Percentiles rank a stretch among this genome's conserved stretches.
These are phyloP conservation scores for Exophiala lecanii-corni DNA, from an alignment of 2,329 filamentous ascomycete genomes.

Conservation along the genomic window DNA sequence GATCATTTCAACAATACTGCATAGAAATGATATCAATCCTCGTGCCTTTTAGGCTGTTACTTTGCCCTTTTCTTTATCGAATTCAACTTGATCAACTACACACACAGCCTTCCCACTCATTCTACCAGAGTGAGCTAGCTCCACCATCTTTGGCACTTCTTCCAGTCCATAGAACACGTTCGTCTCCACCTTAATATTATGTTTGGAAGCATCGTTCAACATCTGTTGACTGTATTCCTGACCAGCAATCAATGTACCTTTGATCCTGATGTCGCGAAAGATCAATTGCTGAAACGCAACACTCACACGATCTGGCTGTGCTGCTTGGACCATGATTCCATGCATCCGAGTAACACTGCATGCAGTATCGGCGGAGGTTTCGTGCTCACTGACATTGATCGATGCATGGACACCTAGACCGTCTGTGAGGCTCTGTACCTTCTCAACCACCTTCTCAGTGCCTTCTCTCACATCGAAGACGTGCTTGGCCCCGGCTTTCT, in stretches of 20 bases:
- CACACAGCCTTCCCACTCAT: constrained; percentile 48
- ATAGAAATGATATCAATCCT: no score
- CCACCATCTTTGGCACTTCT: constrained; percentile 47
- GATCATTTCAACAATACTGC: no score
- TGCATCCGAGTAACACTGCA: constrained; percentile 58
- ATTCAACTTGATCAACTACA: constrained; percentile 12
- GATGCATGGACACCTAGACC: constrained; percentile 50
- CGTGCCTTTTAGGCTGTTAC: neutral
- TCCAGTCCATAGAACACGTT: constrained; percentile 50
- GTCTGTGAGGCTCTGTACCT: constrained; percentile 46
- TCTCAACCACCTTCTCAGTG: constrained; percentile 44
- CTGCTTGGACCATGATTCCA: constrained; percentile 55
- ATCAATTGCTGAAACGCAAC: constrained; percentile 46
- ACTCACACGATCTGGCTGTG: constrained; percentile 41
- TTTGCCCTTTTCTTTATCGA: neutral
- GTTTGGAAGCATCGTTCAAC: constrained; percentile 43
- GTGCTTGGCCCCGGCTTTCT: constrained; percentile 46
- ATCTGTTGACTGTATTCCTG: constrained; percentile 43
- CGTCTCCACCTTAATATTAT: constrained; percentile 47
- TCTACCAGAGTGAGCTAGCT: constrained; percentile 48
- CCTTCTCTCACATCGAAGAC: constrained; percentile 50
- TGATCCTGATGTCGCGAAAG: constrained; percentile 50
- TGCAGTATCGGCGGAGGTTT: constrained; percentile 45
- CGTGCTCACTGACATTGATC: constrained; percentile 52
- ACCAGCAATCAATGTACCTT: constrained; percentile 44